Evolutionary conservation across 805 yeast species (phyloP).

Genomic region (Metahyphopichia silvanorum): DNA sequence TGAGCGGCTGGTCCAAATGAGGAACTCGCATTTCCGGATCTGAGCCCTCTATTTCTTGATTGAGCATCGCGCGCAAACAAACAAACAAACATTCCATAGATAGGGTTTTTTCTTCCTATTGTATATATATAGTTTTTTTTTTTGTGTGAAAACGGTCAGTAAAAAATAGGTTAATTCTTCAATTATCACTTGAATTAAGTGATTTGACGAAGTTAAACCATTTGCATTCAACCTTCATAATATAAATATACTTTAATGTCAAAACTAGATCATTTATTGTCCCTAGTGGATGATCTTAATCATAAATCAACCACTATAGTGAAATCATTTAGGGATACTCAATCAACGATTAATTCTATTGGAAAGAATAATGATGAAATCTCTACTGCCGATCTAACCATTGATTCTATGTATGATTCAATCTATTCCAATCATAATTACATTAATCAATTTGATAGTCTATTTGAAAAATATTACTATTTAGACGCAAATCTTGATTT

Average conservation of each 20-base stretch:
- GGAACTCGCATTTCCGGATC: neutral
- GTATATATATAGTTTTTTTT: too few species aligned
- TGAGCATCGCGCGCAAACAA: neutral
- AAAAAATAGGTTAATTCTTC: too few species aligned
- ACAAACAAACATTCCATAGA: too few species aligned
- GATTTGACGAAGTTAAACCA: too few species aligned
- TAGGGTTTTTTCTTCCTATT: too few species aligned
- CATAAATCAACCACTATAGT: conserved; percentile 22
- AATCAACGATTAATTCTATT: conserved; percentile 18
- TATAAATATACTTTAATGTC: too few species aligned
- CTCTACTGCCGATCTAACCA: conserved; percentile 21
- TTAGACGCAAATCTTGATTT: conserved; percentile 29
- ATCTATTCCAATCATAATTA: conserved; percentile 19
- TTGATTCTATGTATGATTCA: conserved; percentile 23
- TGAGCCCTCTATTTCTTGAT: neutral
- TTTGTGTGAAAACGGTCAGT: too few species aligned
- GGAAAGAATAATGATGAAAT: conserved; percentile 16
- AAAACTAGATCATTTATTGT: conserved; percentile 26
- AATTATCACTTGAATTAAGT: too few species aligned
- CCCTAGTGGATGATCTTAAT: conserved; percentile 30
- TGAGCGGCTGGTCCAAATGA: too few species aligned
- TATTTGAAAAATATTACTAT: conserved; percentile 28
- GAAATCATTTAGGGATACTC: conserved; percentile 18
- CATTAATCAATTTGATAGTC: conserved; percentile 23
- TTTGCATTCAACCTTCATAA: too few species aligned